Conservation (phyloP, 805 yeast genomes). For the Monosporozyma solicola region DNA sequence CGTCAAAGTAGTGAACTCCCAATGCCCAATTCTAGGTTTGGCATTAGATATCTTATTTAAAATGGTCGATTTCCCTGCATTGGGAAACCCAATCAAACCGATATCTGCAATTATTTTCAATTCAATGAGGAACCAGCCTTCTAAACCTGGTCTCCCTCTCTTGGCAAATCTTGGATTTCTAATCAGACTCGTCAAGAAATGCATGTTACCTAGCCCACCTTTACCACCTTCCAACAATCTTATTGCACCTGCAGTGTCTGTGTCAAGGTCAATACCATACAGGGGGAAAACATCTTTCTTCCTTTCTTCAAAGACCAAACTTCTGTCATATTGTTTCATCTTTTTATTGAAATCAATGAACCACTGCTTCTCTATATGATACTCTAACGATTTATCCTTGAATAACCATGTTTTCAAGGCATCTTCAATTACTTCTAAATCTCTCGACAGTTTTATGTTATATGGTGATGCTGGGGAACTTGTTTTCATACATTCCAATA, state of each 20-base stretch:
- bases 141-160: slow-evolving; percentile 62
- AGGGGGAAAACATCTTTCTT: slow-evolving; percentile 64
- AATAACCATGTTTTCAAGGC: slow-evolving; percentile 64
- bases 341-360: slow-evolving; percentile 55
- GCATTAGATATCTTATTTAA: slow-evolving; percentile 83
- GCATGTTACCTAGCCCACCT: slow-evolving; percentile 97
- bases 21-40: slow-evolving; percentile 84
- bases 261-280: slow-evolving; percentile 65
- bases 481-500: slow-evolving; percentile 30
- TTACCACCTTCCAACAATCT: slow-evolving; percentile 73
- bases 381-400: slow-evolving; percentile 66
- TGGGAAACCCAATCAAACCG: slow-evolving; percentile 91
- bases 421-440: slow-evolving; percentile 55
- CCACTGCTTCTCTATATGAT: slow-evolving; percentile 55
- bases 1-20: slow-evolving; percentile 91
- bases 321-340: slow-evolving; percentile 57
- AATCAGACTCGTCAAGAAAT: slow-evolving; percentile 72
- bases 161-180: slow-evolving; percentile 89
- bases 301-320: slow-evolving; percentile 48
- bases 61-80: slow-evolving; percentile 92
- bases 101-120: slow-evolving; percentile 83
- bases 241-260: slow-evolving; percentile 56
- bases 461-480: not conserved
- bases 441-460: slow-evolving; percentile 52
- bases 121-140: slow-evolving; percentile 66